Base-by-base conservation (phyloP, 2,329 filamentous ascomycete species). In the Monilinia laxa region DNA sequence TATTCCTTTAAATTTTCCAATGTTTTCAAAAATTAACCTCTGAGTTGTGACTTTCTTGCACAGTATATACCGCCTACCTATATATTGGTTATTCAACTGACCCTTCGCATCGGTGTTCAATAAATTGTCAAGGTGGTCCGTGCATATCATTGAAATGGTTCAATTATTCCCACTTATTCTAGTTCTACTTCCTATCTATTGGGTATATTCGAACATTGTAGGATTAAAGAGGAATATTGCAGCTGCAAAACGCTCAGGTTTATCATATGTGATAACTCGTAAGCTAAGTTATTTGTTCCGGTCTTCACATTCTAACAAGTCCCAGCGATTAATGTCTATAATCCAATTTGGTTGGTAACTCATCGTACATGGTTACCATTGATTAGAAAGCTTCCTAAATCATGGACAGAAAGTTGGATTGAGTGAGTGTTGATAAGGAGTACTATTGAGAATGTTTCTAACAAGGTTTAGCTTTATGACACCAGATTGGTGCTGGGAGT, bases 401-500 rank as follows among this genome's bases (percentile, higher is more conserved):
- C 80, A 20, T 83, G 80, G 77, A 87, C 84, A 78, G 80, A 86
- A 65, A 72, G 80, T 62, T 87, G 87, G 83, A 75, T 89, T 55
- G 81, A 84, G 87, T 90, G 80, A 71, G 86, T 75, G 20, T 62
- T 49, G 18, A 23, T 10, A 14, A 49, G 16, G 20, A 14, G 25
- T 16, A 25, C 31, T 49, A 11, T 40, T 38, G 38, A 42, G 23
- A n/a, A 14, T 18, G 10, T 16, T 20, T 62, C 40, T 65, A 60
- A 62, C 40, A 31, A 51, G 18, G 25, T 40, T 9, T 64, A 87
- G 85, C 54, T 77, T 84, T 70, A 73, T 90, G 70, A 74, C 80
- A n/a, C 83, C 83, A 2, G 85, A 90, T 71, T 90, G 86, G 82
- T 75, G 80, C 10, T 90, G 85, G 77, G 75, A 76, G n/a, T 75